These are phyloP conservation scores for Scleroderma citrinum DNA, from an alignment of 768 basidiomycete genomes.

Conservation along the genomic window DNA sequence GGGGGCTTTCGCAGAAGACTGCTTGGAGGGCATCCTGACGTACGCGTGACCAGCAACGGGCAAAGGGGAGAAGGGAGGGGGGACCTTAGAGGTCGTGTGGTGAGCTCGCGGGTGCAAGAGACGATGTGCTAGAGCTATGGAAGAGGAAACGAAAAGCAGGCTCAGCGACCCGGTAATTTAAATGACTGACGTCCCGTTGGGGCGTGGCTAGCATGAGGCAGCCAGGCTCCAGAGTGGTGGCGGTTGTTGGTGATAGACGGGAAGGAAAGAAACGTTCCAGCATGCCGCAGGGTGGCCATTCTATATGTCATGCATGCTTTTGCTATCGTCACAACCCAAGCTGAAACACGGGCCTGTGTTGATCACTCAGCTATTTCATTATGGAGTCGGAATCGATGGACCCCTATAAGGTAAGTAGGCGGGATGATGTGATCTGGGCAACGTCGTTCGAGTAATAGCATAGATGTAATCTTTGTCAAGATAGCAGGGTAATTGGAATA, in stretches of 20 bases:
- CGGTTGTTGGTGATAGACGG: constrained; percentile 30
- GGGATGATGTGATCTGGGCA: constrained; percentile 1
- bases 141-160: constrained; percentile 21
- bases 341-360: constrained; percentile 12
- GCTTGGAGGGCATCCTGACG: constrained; percentile 28
- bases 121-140: constrained; percentile 14
- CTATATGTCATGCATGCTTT: constrained; percentile 25
- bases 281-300: constrained; percentile 15
- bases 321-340: constrained; percentile 18
- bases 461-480: not conserved
- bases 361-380: constrained; percentile 31
- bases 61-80: constrained; percentile 3
- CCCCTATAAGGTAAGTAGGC: constrained; percentile 24
- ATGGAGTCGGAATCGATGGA: constrained; percentile 7
- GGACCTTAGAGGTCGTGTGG: constrained; percentile 21
- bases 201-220: constrained; percentile 34
- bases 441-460: not conserved
- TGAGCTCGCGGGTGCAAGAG: constrained; percentile 18
- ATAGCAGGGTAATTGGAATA: not conserved
- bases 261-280: constrained; percentile 21
- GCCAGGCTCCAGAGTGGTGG: constrained; percentile 21
- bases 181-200: constrained; percentile 26
- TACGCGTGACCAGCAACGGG: constrained; percentile 12
- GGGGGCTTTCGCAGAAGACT: constrained; percentile 35
- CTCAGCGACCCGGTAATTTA: constrained; percentile 25